phyloP scores from a whole-genome alignment of 192 early-diverging fungal species.

The Martensiomyces pterosporus region DNA sequence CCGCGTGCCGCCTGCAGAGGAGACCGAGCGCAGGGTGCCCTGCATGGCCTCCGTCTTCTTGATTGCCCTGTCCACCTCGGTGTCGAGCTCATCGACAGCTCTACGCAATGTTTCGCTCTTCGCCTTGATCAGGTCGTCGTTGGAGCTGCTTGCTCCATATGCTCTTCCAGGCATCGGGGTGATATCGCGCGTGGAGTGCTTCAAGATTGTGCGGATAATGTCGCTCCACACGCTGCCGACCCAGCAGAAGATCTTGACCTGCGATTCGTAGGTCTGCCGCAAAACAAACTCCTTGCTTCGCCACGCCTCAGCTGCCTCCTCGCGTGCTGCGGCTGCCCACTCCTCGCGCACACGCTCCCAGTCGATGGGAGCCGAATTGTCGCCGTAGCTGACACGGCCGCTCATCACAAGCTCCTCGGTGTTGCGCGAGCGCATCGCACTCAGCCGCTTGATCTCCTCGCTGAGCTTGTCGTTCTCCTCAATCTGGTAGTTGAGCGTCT shows the following conservation, averaged over 20 bases:
- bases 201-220: conserved; percentile 8
- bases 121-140: not conserved
- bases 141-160: not conserved
- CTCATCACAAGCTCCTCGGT: conserved; percentile 8
- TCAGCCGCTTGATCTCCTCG: conserved; percentile 3
- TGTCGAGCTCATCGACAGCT: conserved; percentile 25
- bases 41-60: conserved; percentile 6
- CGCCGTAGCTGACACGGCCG: conserved; percentile 4
- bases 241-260: conserved; percentile 29
- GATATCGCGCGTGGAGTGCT: not conserved
- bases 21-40: not conserved
- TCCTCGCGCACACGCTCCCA: conserved; percentile 19
- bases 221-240: conserved; percentile 26
- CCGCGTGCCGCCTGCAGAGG: conserved; percentile 1
- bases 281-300: conserved; percentile 12
- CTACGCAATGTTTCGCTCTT: conserved; percentile 8
- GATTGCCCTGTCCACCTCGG: conserved; percentile 16
- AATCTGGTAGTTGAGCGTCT: conserved; percentile 15
- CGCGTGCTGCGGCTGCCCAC: conserved; percentile 4
- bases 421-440: conserved; percentile 11
- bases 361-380: conserved; percentile 13
- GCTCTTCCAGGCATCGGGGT: not conserved
- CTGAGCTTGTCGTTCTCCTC: conserved; percentile 18
- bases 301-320: conserved; percentile 15
- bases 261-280: conserved; percentile 23